phyloP scores from a whole-genome alignment of 2,329 filamentous ascomycete species.

The Penicillium occitanis region DNA sequence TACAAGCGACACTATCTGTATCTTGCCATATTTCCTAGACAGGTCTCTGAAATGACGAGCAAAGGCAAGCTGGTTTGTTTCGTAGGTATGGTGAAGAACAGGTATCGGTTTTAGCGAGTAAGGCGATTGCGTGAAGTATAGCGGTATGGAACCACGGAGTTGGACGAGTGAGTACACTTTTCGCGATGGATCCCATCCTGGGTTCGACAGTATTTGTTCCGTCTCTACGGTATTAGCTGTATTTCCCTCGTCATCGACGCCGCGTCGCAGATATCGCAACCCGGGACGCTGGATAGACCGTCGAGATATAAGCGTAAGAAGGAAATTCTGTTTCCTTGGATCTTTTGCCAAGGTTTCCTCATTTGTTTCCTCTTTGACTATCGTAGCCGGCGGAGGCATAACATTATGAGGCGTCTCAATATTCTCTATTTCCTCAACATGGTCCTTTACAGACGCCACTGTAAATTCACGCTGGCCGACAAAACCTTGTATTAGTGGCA shows the following conservation, averaged over 20 bases:
- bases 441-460: conserved; percentile 52
- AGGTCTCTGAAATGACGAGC: conserved; percentile 75
- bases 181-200: conserved; percentile 60
- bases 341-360: conserved; percentile 24
- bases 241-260: conserved; percentile 84
- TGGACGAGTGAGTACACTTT: conserved; percentile 84
- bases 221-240: conserved; percentile 92
- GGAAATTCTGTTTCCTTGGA: conserved; percentile 52
- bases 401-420: conserved; percentile 18
- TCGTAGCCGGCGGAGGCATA: conserved; percentile 23
- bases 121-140: conserved; percentile 93
- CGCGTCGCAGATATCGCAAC: conserved; percentile 82
- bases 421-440: conserved; percentile 19
- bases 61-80: conserved; percentile 76
- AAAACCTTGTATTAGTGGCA: conserved; percentile 92
- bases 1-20: conserved; percentile 81
- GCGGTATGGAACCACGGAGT: conserved; percentile 82
- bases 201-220: conserved; percentile 81
- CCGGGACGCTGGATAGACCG: conserved; percentile 83
- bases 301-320: conserved; percentile 89
- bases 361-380: conserved; percentile 26
- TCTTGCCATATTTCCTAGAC: conserved; percentile 65
- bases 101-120: conserved; percentile 90
- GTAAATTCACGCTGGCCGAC: conserved; percentile 82
- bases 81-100: conserved; percentile 73